phyloP scores from a whole-genome alignment of 805 yeast genomes.

The Yarrowia divulgata region DNA sequence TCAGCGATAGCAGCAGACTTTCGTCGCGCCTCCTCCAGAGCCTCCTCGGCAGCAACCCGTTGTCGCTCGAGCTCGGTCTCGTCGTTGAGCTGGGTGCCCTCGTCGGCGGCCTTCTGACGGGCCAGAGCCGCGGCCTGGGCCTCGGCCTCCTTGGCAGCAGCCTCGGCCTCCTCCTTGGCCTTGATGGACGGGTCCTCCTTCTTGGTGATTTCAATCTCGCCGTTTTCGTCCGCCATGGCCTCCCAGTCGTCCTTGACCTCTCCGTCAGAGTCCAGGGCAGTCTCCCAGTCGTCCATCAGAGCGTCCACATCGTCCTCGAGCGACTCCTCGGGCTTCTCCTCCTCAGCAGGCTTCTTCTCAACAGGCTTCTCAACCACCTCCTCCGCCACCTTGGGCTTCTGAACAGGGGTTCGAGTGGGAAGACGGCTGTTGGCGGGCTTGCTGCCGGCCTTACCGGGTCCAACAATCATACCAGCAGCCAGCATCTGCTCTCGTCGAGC shows the following conservation, averaged over 20 bases:
- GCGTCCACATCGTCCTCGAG: conserved; percentile 52
- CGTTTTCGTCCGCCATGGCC: conserved; percentile 41
- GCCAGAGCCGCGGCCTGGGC: conserved; percentile 49
- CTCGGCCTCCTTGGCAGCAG: conserved; percentile 47
- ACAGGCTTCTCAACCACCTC: conserved; percentile 38
- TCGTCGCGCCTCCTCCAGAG: conserved; percentile 49
- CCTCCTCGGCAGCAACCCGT: conserved; percentile 39
- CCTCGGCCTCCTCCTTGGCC: conserved; percentile 46
- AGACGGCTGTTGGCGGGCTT: conserved; percentile 48
- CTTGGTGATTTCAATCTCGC: conserved; percentile 41
- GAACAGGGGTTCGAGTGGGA: conserved; percentile 20
- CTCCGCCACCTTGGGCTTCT: conserved; percentile 41
- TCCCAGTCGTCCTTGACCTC: conserved; percentile 54
- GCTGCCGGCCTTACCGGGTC: conserved; percentile 55
- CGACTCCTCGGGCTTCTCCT: conserved; percentile 46
- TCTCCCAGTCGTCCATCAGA: conserved; percentile 88
- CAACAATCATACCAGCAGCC: conserved; percentile 74
- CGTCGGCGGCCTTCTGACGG: conserved; percentile 45
- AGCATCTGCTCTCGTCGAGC: conserved; percentile 87
- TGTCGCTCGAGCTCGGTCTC: conserved; percentile 46
- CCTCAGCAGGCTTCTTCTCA: conserved; percentile 46
- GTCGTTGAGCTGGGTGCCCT: conserved; percentile 47
- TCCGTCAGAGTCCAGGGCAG: conserved; percentile 60
- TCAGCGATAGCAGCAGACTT: conserved; percentile 53
- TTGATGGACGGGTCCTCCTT: conserved; percentile 43